Evolutionary conservation across 352 stramenopile genomes (phyloP).

Genomic region (Hyaloperonospora arabidopsidis): DNA sequence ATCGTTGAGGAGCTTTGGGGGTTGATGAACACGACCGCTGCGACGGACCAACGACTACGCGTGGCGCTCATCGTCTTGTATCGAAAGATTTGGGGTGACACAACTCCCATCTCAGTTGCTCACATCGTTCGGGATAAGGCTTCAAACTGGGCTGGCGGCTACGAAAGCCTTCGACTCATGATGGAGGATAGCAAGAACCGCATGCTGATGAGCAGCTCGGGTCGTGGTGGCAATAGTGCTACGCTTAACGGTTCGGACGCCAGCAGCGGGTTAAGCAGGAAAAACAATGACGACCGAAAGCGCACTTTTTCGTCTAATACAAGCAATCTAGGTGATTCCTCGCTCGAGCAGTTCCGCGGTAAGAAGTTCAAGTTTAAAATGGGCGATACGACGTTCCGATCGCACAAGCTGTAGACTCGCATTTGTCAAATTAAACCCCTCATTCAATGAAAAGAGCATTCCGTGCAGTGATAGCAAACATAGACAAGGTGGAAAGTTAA

Average conservation of each 20-base stretch:
- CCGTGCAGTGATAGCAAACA: neutral
- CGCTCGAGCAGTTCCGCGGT: slow-evolving; percentile 66
- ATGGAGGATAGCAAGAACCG: slow-evolving; percentile 82
- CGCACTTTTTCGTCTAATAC: slow-evolving; percentile 26
- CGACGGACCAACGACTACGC: slow-evolving; percentile 63
- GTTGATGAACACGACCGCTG: slow-evolving; percentile 57
- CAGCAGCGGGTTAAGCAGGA: slow-evolving; percentile 17
- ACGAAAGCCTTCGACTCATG: slow-evolving; percentile 70
- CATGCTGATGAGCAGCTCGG: slow-evolving; percentile 24
- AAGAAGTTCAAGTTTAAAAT: slow-evolving; percentile 84
- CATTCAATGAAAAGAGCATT: slow-evolving; percentile 1
- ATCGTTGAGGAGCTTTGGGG: slow-evolving; percentile 66
- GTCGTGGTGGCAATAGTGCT: slow-evolving; percentile 15
- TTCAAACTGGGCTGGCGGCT: slow-evolving; percentile 68
- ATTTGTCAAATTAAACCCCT: neutral
- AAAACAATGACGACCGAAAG: slow-evolving; percentile 35
- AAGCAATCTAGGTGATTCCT: slow-evolving; percentile 27
- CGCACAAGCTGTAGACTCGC: slow-evolving; percentile 33
- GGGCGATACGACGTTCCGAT: slow-evolving; percentile 58
- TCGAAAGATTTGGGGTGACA: slow-evolving; percentile 74
- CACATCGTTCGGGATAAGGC: slow-evolving; percentile 79
- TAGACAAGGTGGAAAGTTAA: neutral
- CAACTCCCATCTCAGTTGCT: slow-evolving; percentile 66
- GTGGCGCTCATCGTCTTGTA: slow-evolving; percentile 74
- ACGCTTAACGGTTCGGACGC: slow-evolving; percentile 10